Percentiles rank a stretch among this genome's conserved stretches.
Evolutionary conservation across 345 rosid species (phyloP).

Genomic region (Viola odorata): DNA sequence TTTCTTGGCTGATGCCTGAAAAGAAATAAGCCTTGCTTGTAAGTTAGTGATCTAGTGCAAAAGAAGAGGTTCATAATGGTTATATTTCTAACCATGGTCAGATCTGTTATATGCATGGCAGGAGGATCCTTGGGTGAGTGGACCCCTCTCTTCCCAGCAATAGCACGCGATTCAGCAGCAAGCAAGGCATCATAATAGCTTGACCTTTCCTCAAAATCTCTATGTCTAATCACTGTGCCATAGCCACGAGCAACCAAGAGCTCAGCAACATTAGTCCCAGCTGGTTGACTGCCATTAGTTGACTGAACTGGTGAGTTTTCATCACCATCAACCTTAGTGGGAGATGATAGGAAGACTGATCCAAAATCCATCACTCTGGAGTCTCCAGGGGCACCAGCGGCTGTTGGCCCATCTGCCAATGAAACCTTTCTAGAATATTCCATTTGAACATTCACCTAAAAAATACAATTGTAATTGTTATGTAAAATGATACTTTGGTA

Average conservation of each 20-base stretch:
- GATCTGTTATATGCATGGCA: conserved; percentile 70
- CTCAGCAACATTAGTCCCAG: conserved; percentile 78
- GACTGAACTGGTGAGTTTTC: conserved; percentile 47
- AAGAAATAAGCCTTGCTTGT: conserved; percentile 10
- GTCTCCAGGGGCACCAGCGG: conserved; percentile 52
- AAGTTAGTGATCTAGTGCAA: not conserved
- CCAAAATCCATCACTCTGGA: conserved; percentile 93
- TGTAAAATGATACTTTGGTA: not conserved
- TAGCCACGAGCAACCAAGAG: conserved; percentile 73
- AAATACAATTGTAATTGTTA: not conserved
- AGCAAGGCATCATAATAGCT: conserved; percentile 83
- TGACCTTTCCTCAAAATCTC: conserved; percentile 97
- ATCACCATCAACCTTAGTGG: conserved; percentile 51
- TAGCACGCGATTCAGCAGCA: conserved; percentile 90
- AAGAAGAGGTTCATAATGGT: not conserved
- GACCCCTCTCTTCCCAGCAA: conserved; percentile 63
- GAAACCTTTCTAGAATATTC: conserved; percentile 83
- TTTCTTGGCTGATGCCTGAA: conserved; percentile 77
- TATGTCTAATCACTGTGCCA: conserved; percentile 72
- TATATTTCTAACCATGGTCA: conserved; percentile 48
- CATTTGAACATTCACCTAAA: conserved; percentile 87
- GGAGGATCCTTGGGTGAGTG: conserved; percentile 84
- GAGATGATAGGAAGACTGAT: conserved; percentile 66
- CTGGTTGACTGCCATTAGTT: conserved; percentile 35
- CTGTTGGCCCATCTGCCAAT: conserved; percentile 53